A percentile compares a stretch with the other conserved stretches of the same genome.
Evolutionary conservation across 2,329 filamentous ascomycete genomes (phyloP).

Genomic region (Claviceps sp.): DNA sequence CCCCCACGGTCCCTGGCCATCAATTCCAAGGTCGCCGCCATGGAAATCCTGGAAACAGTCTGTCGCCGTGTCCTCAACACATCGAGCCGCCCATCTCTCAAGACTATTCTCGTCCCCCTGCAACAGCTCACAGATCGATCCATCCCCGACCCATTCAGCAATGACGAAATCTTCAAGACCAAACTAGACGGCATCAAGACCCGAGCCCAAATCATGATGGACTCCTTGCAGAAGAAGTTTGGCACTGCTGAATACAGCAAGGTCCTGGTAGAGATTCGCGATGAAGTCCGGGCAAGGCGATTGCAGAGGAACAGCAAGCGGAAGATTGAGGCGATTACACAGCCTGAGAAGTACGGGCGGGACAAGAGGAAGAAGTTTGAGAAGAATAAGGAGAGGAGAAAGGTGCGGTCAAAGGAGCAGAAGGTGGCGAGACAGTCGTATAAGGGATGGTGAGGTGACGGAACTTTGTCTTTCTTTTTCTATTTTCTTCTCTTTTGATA

Average conservation of each 20-base stretch:
- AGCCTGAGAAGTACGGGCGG: conserved; percentile 64
- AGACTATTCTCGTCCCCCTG: conserved; percentile 45
- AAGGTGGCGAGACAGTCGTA: conserved; percentile 59
- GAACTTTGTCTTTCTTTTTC: conserved; percentile 7
- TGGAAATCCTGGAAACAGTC: conserved; percentile 61
- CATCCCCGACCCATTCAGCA: conserved; percentile 57
- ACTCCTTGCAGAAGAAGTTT: conserved; percentile 70
- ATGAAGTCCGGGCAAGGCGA: conserved; percentile 56
- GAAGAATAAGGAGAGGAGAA: conserved; percentile 70
- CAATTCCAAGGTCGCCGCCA: conserved; percentile 59
- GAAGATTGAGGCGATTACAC: conserved; percentile 72
- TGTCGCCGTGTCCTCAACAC: conserved; percentile 44
- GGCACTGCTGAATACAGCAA: conserved; percentile 70
- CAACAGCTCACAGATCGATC: conserved; percentile 74
- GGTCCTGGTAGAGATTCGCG: conserved; percentile 58
- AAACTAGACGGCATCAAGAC: conserved; percentile 58
- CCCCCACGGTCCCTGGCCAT: conserved; percentile 49
- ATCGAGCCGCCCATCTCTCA: conserved; percentile 48
- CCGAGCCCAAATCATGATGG: conserved; percentile 65
- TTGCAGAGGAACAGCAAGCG: conserved; percentile 70
- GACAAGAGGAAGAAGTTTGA: conserved; percentile 77
- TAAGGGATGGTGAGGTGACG: conserved; percentile 28
- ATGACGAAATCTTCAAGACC: conserved; percentile 54
- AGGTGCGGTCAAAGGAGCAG: conserved; percentile 62
- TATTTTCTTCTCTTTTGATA: not conserved